Conservation (phyloP, 140 eudicot genomes). For the Bidens hawaiensis region DNA sequence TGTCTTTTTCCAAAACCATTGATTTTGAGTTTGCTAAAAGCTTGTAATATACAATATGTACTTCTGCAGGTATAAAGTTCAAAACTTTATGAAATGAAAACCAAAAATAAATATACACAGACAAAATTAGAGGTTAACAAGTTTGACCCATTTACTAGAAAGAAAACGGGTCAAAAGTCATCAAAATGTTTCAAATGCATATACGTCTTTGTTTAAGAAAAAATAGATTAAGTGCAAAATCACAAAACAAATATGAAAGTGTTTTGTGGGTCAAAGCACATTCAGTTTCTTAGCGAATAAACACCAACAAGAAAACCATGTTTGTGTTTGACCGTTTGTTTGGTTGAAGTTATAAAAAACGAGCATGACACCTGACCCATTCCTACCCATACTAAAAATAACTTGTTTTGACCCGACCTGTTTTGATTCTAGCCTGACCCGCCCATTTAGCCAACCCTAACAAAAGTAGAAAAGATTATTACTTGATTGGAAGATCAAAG, state of each 20-base stretch:
- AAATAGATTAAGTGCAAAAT: no score
- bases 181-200: background rate
- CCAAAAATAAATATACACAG: background rate
- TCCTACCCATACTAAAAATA: no score
- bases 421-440: no score
- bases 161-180: background rate
- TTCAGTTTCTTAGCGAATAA: no score
- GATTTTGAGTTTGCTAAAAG: slow-evolving; percentile 62
- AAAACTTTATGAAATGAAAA: background rate
- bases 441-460: background rate
- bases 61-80: background rate
- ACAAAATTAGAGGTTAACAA: background rate
- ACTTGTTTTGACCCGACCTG: no score
- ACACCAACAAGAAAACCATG: no score
- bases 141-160: background rate
- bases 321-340: no score
- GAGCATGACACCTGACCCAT: no score
- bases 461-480: slow-evolving; percentile 5
- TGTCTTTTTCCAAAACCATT: slow-evolving; percentile 58
- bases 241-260: no score
- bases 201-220: background rate
- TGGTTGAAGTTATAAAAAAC: no score
- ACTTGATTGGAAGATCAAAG: slow-evolving; percentile 78
- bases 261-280: no score
- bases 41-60: slow-evolving; percentile 33